phyloP scores from a whole-genome alignment of 192 early-diverging fungal species.

The Rhizophagus clarus region DNA sequence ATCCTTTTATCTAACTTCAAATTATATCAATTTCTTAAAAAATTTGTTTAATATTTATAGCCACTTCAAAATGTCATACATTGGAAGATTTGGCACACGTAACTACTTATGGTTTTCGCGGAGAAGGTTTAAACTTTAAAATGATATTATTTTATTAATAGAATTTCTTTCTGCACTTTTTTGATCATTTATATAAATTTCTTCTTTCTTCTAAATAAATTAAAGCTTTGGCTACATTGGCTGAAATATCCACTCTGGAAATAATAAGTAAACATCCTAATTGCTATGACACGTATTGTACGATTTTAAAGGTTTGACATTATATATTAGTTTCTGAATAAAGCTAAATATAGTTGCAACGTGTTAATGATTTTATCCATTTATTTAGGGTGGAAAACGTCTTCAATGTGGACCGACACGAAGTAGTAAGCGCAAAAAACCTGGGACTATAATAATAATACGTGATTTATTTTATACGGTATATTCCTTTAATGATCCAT shows the following conservation, averaged over 20 bases:
- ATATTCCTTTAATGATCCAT: not conserved
- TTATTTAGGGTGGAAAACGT: slow-evolving; percentile 49
- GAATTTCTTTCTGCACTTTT: not conserved
- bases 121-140: too few species aligned
- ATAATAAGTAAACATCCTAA: slow-evolving; percentile 51
- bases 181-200: not conserved
- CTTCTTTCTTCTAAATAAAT: slow-evolving; percentile 17
- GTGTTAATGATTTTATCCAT: not conserved
- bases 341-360: not conserved
- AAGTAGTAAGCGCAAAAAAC: slow-evolving; percentile 34
- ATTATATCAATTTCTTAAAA: not conserved
- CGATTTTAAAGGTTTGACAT: slow-evolving; percentile 42
- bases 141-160: not conserved
- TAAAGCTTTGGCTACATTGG: slow-evolving; percentile 52
- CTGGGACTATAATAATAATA: slow-evolving; percentile 64
- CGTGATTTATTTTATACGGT: slow-evolving; percentile 72
- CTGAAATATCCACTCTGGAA: slow-evolving; percentile 50
- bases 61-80: slow-evolving; percentile 60
- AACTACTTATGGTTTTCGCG: slow-evolving; percentile 66
- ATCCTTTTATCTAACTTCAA: not conserved
- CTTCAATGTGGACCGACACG: slow-evolving; percentile 48
- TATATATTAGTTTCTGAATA: not conserved
- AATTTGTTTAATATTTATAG: slow-evolving; percentile 32
- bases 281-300: slow-evolving; percentile 40
- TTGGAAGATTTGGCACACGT: slow-evolving; percentile 42